Conservation (phyloP, 768 basidiomycete genomes). For the Chalciporus pseudorubinellus region DNA sequence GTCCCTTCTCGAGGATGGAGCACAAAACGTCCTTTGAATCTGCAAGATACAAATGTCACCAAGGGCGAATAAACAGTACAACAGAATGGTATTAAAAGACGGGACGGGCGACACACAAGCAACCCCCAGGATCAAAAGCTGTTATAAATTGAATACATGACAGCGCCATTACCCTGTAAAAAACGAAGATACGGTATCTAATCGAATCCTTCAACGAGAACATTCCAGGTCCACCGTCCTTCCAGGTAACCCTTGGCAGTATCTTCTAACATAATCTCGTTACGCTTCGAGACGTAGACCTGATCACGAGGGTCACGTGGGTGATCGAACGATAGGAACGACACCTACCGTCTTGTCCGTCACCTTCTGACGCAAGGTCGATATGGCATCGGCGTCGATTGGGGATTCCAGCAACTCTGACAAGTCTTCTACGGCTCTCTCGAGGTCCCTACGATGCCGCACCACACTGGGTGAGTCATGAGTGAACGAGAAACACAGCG, state of each 20-base stretch:
- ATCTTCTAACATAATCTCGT: constrained; percentile 93
- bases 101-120: neutral
- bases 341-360: constrained; percentile 87
- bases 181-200: constrained; percentile 18
- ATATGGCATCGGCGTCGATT: constrained; percentile 81
- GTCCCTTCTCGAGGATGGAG: too few species aligned
- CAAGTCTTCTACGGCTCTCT: constrained; percentile 92
- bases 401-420: constrained; percentile 92
- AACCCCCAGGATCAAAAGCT: too few species aligned
- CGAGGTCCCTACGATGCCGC: constrained; percentile 65
- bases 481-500: neutral
- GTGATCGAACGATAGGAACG: neutral
- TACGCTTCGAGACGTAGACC: constrained; percentile 96
- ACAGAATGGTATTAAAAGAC: constrained; percentile 3
- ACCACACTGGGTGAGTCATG: neutral
- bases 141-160: neutral
- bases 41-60: too few species aligned
- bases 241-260: constrained; percentile 89
- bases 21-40: too few species aligned
- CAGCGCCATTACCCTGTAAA: neutral
- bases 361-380: constrained; percentile 81
- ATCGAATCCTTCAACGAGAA: constrained; percentile 67
- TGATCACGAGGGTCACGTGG: constrained; percentile 30
- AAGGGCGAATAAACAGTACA: constrained; percentile 12
- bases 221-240: constrained; percentile 83